Evolutionary conservation across 257 asterid genomes (phyloP).

Genomic region (Rehmannia glutinosa): DNA sequence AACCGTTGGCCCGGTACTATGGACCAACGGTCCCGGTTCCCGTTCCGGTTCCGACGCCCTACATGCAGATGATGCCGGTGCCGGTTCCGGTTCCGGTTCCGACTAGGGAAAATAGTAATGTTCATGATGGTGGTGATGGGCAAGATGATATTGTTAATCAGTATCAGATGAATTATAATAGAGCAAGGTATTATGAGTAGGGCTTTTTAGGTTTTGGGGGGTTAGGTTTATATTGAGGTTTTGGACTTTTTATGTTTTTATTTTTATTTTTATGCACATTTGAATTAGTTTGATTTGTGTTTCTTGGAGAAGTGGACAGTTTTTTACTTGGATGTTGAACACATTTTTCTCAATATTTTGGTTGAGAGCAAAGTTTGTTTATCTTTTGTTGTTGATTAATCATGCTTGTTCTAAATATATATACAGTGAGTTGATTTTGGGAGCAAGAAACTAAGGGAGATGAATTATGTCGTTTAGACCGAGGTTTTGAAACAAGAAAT

Average conservation of each 20-base stretch:
- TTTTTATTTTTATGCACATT: not conserved
- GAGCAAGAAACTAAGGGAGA: not conserved
- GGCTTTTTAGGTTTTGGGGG: not conserved
- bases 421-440: not conserved
- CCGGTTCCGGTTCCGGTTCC: constrained; percentile 2
- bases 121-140: not conserved
- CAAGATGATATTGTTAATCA: constrained; percentile 16
- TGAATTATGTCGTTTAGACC: constrained; percentile 8
- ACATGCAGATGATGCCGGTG: constrained; percentile 19
- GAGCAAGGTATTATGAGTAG: constrained; percentile 8
- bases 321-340: too few species aligned
- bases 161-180: constrained; percentile 9
- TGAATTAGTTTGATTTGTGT: not conserved
- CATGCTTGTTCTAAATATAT: not conserved
- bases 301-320: not conserved
- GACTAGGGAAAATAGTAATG: constrained; percentile 8
- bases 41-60: not conserved
- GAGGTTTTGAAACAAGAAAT: constrained; percentile 27
- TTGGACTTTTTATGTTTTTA: too few species aligned
- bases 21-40: constrained; percentile 7
- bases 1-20: constrained; percentile 17
- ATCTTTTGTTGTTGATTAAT: not conserved
- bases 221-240: not conserved
- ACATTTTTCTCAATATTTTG: too few species aligned
- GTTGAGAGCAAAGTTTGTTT: too few species aligned